Base-by-base conservation (phyloP, 257 asterid species). In the Ajuga chamaepitys region DNA sequence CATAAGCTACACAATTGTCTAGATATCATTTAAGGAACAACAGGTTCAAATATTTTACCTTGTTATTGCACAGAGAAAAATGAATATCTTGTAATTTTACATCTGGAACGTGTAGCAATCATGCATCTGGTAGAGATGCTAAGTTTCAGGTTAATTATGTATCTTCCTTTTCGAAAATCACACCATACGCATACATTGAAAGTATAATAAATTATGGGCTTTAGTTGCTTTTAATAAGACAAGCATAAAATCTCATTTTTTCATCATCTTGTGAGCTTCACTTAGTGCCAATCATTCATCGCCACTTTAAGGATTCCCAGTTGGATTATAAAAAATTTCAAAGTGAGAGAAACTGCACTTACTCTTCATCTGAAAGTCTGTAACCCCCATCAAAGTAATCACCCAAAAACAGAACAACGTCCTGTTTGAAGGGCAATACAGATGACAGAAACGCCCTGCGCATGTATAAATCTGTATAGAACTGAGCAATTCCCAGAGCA, bases 1-100 rank as follows among this genome's bases (percentile, higher is more conserved):
- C n/a, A n/a, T n/a, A 48, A 52, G 22, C 28, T 30, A 52, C 3
- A 37, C 17, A 50, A 7, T 13, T 5, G 46, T 28, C 41, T 66
- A 46, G 14, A 63, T 59, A 54, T 64, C 58, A 70, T 30, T 21
- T 30, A 67, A 38, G 47, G 41, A 61, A 8, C n/a, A 48, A 20
- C 30, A 16, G 53, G 35, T 30, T 26, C 34, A 25, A 38, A 47
- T 9, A 62, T n/a, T 30, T 20, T 18, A 28, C 24, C 55, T n/a
- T n/a, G n/a, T n/a, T n/a, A n/a, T n/a, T n/a, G n/a, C n/a, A n/a
- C n/a, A n/a, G n/a, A n/a, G n/a, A n/a, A n/a, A 20, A 47, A n/a
- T 47, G 54, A 7, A 18, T 47, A 18, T n/a, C 2, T 22, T 46
- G 17, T 18, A 10, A 20, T 1, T 17, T 18, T 37, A 10, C 62